Conservation (phyloP, 2,329 filamentous ascomycete species). For the Trichoderma afroharzianum region DNA sequence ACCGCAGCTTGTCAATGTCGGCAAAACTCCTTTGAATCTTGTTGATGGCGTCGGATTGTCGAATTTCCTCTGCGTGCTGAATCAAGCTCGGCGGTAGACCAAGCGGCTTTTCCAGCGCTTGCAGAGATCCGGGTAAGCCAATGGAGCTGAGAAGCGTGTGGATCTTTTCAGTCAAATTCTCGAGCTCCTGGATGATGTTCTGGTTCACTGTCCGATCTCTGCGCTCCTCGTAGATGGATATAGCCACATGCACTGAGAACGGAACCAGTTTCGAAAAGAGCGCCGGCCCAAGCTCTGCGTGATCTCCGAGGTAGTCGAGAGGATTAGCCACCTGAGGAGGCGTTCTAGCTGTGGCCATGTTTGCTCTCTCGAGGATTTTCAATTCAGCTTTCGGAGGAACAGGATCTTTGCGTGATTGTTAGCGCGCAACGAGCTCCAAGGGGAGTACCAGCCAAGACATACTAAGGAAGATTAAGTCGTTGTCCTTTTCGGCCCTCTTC, state of each 20-base stretch:
- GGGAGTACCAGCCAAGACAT: conserved; percentile 27
- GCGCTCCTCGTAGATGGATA: conserved; percentile 91
- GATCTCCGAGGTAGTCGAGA: conserved; percentile 73
- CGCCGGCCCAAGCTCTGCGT: conserved; percentile 75
- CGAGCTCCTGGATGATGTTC: conserved; percentile 79
- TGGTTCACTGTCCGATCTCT: conserved; percentile 88
- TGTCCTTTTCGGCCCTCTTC: conserved; percentile 91
- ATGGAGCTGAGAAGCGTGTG: conserved; percentile 77
- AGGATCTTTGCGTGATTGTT: conserved; percentile 61
- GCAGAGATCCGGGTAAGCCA: conserved; percentile 85
- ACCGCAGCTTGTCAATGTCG: conserved; percentile 86
- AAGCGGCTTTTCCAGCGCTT: conserved; percentile 91
- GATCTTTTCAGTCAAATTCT: conserved; percentile 73
- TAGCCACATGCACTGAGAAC: conserved; percentile 91
- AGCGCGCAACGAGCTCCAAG: conserved; percentile 23
- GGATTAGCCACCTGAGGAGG: conserved; percentile 81
- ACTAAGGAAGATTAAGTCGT: conserved; percentile 90
- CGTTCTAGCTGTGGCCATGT: conserved; percentile 77
- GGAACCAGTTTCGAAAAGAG: conserved; percentile 90
- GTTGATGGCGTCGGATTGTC: conserved; percentile 82
- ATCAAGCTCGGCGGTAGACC: conserved; percentile 81
- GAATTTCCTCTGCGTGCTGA: conserved; percentile 89
- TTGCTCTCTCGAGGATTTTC: conserved; percentile 77
- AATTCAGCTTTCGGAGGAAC: conserved; percentile 88
- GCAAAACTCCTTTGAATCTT: conserved; percentile 75